Evolutionary conservation across 805 yeast species (phyloP).

Genomic region (Pichia pseudocactophila): DNA sequence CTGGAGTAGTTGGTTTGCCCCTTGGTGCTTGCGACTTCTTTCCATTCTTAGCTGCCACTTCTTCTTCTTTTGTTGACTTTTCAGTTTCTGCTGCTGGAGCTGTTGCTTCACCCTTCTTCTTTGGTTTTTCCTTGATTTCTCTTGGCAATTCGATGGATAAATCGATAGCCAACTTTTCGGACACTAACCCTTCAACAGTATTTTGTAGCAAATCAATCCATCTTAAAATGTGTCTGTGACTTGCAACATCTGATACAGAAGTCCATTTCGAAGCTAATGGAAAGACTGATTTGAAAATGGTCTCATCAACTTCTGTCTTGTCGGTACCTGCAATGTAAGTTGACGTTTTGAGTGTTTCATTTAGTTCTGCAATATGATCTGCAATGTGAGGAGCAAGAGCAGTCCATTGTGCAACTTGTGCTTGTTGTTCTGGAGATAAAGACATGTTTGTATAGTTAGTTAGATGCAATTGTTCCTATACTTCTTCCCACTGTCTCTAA

Average conservation of each 20-base stretch:
- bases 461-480: background rate
- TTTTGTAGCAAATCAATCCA: conserved; percentile 89
- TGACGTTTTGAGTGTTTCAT: conserved; percentile 55
- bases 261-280: conserved; percentile 53
- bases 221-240: conserved; percentile 77
- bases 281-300: conserved; percentile 56
- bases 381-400: conserved; percentile 48
- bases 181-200: conserved; percentile 34
- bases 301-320: conserved; percentile 64
- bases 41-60: conserved; percentile 9
- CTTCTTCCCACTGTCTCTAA: too few species aligned
- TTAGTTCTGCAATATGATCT: conserved; percentile 49
- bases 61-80: conserved; percentile 10
- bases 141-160: conserved; percentile 58
- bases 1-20: conserved; percentile 24
- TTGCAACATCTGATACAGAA: conserved; percentile 41
- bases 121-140: conserved; percentile 32
- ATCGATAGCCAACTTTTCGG: conserved; percentile 42
- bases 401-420: conserved; percentile 70
- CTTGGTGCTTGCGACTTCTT: conserved; percentile 12
- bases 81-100: conserved; percentile 12
- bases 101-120: conserved; percentile 23
- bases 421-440: conserved; percentile 33
- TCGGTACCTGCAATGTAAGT: conserved; percentile 64
- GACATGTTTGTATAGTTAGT: conserved; percentile 3